Base-by-base conservation (phyloP, 805 yeast genomes). In the Candida loeiensis region DNA sequence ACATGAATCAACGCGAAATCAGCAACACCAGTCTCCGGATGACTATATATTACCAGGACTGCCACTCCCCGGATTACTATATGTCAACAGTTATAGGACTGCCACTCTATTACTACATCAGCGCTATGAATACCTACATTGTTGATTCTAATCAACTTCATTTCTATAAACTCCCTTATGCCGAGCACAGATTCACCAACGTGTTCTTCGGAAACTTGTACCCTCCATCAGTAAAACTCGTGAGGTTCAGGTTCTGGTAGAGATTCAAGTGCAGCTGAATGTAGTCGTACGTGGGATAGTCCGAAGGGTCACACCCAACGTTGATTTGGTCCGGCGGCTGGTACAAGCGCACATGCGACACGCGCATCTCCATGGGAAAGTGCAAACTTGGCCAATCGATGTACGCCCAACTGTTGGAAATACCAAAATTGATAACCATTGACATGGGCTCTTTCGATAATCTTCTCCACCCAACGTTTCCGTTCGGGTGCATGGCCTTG, bases 401-500 rank as follows among this genome's bases (percentile, higher is more conserved):
- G 61, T 85, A 87, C 6, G 93, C 86, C 98, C 98, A 91, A 45
- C 80, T 84, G 54, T 82, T 84, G 12, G 97, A 90, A 39, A 91
- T 67, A 71, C 96, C 99, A 65, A 91, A 64, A 61, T 91, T 91
- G 71, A 91, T 55, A 48, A 91, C 65, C 45, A 91, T 74, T 2
- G 95, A 75, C 97, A 91, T 89, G 48, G 98, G 98, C 58, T 91
- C 99, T 58, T 84, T 82, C 16, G 93, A 73, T 20, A 91, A 76
- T 48, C 76, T 64, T 62, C 98, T 79, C 83, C 84, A 79, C 29
- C 79, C 93, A 48, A 91, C 66, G 60, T 91, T 91, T 50, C 99
- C 98, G 59, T 85, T 85, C 26, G 96, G 96, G 43, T 86, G 84
- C 43, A 91, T 66, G 0, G 96, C 85, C 27, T 73, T 72, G 0